A percentile compares a stretch with the other conserved stretches of the same genome.
Evolutionary conservation across 306 rosid genomes (phyloP).

Genomic region (Mimosa bimucronata): DNA sequence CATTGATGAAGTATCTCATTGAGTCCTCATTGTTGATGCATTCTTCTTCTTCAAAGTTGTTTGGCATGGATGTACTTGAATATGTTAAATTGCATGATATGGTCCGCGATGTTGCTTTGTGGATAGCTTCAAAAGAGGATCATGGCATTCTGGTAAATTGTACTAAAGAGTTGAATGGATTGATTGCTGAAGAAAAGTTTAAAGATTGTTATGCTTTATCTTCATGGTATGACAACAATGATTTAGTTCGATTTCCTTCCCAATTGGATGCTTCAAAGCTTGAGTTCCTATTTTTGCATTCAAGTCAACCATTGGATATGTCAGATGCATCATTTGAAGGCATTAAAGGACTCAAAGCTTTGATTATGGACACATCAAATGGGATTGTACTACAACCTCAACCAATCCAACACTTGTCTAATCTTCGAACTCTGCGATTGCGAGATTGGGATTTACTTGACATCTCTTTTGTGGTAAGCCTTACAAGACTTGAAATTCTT

Average conservation of each 20-base stretch:
- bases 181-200: background rate
- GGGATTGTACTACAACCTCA: background rate
- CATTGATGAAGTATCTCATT: background rate
- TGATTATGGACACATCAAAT: accelerated
- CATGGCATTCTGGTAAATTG: background rate
- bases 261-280: no score
- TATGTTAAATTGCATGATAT: background rate
- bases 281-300: no score
- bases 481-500: background rate
- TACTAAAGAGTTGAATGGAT: background rate
- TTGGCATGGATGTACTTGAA: no score
- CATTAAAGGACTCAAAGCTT: background rate
- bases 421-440: background rate
- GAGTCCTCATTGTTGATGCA: background rate
- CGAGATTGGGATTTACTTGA: background rate
- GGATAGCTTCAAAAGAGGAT: background rate
- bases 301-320: no score
- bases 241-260: no score
- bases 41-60: background rate
- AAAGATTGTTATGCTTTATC: background rate
- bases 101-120: background rate
- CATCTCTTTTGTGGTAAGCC: background rate
- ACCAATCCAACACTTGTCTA: background rate
- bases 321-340: constrained; percentile 13
- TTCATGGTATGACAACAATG: background rate